Evolutionary conservation across 2,329 filamentous ascomycete genomes (phyloP).

Genomic region (Microcyclosporella mali): DNA sequence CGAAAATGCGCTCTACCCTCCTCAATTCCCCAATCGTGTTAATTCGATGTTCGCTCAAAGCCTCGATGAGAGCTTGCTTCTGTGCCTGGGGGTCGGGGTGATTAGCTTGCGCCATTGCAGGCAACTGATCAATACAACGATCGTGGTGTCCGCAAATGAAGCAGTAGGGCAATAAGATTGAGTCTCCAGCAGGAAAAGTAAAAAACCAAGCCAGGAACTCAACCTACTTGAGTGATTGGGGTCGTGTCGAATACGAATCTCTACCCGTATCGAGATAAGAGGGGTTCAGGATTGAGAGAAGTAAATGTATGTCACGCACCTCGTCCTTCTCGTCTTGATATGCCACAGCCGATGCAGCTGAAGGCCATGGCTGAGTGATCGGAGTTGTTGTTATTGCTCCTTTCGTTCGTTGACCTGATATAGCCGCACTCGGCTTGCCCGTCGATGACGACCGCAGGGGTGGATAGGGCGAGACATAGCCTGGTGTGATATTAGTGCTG

Average conservation of each 20-base stretch:
- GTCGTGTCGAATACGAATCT: conserved; percentile 8
- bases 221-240: conserved; percentile 13
- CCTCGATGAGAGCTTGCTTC: conserved; percentile 54
- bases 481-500: neutral
- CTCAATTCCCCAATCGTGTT: conserved; percentile 69
- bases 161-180: conserved; percentile 1
- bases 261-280: neutral
- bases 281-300: neutral
- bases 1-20: conserved; percentile 62
- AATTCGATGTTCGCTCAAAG: conserved; percentile 60
- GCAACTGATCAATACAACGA: neutral
- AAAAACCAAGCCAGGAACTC: neutral
- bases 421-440: conserved; percentile 4
- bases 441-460: conserved; percentile 8
- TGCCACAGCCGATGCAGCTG: conserved; percentile 3
- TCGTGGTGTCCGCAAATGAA: neutral
- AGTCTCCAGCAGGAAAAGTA: neutral
- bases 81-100: conserved; percentile 33
- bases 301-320: conserved; percentile 9
- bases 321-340: conserved; percentile 1
- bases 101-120: conserved; percentile 12
- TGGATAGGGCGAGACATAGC: conserved; percentile 15
- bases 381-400: neutral
- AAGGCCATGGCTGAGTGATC: conserved; percentile 3
- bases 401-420: neutral